These are phyloP conservation scores for Aspergillus pseudoterreus DNA, from an alignment of 2,329 filamentous ascomycete species.

Conservation along the genomic window DNA sequence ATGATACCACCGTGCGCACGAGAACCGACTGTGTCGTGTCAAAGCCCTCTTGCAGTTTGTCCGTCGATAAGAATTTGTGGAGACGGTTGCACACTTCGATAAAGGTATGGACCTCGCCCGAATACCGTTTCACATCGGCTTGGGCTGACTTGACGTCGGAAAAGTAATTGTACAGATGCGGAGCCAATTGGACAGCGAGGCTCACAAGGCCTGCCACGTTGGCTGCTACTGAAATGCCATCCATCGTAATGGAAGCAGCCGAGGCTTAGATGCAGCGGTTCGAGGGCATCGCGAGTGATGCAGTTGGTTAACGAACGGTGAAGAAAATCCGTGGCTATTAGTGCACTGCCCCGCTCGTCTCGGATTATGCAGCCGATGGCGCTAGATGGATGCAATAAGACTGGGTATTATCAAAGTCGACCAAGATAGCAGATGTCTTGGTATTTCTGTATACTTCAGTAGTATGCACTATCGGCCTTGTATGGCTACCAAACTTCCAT, in stretches of 20 bases:
- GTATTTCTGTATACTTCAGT: too few species aligned
- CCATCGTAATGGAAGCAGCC: neutral
- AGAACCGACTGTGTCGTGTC: neutral
- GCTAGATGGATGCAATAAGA: too few species aligned
- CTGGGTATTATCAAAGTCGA: too few species aligned
- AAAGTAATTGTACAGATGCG: constrained; percentile 1
- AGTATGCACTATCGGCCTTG: too few species aligned
- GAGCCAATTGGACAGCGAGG: neutral
- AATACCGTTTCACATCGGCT: neutral
- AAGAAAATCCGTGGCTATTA: too few species aligned
- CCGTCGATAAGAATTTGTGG: neutral
- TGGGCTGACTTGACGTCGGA: neutral
- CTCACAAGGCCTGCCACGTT: neutral
- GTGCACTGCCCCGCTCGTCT: too few species aligned
- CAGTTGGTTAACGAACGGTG: too few species aligned
- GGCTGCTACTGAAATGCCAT: neutral
- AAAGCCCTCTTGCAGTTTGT: neutral
- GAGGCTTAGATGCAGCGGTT: neutral
- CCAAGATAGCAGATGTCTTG: too few species aligned
- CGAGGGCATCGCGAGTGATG: neutral
- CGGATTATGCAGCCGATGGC: too few species aligned
- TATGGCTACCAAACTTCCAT: too few species aligned
- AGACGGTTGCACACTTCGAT: neutral
- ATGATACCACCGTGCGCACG: neutral
- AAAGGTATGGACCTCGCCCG: neutral